Evolutionary conservation across 2,329 filamentous ascomycete species (phyloP).

Genomic region (Furcasterigmium furcatum): DNA sequence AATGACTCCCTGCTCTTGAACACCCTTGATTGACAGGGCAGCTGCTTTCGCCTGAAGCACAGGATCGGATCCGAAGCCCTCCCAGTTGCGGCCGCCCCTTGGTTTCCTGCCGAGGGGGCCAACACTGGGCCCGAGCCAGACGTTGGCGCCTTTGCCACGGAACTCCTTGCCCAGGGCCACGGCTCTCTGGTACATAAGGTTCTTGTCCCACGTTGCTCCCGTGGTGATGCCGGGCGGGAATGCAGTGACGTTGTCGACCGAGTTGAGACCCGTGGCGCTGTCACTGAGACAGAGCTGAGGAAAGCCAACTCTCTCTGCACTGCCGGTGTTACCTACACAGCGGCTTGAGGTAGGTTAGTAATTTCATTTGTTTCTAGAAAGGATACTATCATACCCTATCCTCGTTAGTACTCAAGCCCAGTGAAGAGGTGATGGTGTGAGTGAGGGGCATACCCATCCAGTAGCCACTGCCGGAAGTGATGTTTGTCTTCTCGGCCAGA

Average conservation of each 20-base stretch:
- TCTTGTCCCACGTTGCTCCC: constrained; percentile 73
- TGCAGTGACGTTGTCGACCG: constrained; percentile 71
- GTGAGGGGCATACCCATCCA: constrained; percentile 55
- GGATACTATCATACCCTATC: constrained; percentile 12
- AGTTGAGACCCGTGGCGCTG: constrained; percentile 66
- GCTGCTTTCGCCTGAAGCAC: constrained; percentile 74
- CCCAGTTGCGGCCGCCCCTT: constrained; percentile 71
- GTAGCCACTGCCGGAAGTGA: constrained; percentile 68
- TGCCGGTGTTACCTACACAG: constrained; percentile 76
- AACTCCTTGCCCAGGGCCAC: constrained; percentile 69
- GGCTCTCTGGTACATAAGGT: constrained; percentile 65
- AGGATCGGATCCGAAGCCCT: constrained; percentile 69
- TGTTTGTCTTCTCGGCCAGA: constrained; percentile 75
- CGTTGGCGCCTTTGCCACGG: constrained; percentile 68
- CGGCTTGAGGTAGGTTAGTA: constrained; percentile 33
- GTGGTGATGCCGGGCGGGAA: constrained; percentile 79
- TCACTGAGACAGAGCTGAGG: constrained; percentile 72
- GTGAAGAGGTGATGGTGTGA: neutral
- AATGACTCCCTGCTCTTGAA: constrained; percentile 55
- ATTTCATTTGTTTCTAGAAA: too few species aligned
- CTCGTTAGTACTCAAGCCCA: constrained; percentile 8
- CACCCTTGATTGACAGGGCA: constrained; percentile 73
- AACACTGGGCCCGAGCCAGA: constrained; percentile 68
- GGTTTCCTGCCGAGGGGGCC: constrained; percentile 72
- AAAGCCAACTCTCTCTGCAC: constrained; percentile 66